These are phyloP conservation scores for Pyrus hybrid DNA, from an alignment of 331 rosid species.

Conservation along the genomic window DNA sequence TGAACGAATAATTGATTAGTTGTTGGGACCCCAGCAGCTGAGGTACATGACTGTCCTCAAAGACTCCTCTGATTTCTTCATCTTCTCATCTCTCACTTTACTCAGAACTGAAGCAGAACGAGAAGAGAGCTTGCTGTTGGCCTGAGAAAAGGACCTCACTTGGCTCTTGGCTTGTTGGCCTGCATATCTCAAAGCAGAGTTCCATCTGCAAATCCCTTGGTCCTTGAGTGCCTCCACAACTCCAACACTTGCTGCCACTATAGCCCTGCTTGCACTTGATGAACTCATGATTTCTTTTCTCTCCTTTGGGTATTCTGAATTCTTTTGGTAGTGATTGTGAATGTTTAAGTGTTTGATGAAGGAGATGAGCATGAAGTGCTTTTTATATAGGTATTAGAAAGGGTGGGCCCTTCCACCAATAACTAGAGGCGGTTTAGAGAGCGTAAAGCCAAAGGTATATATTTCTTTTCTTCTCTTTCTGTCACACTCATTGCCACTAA, in stretches of 20 bases:
- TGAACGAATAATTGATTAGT: background rate
- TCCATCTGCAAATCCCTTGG: constrained; percentile 20
- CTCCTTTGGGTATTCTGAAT: background rate
- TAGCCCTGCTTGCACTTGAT: constrained; percentile 15
- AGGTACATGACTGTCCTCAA: constrained; percentile 22
- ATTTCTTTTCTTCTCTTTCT: too few species aligned
- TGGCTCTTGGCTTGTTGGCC: constrained; percentile 5
- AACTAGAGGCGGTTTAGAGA: background rate
- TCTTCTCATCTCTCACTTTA: background rate
- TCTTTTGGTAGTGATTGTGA: background rate
- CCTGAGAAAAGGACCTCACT: constrained; percentile 1
- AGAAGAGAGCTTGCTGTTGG: constrained; percentile 12
- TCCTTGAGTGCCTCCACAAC: constrained; percentile 22
- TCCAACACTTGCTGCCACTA: constrained; percentile 32
- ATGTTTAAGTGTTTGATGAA: background rate
- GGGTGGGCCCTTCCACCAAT: background rate
- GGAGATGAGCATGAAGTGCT: background rate
- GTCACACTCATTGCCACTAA: too few species aligned
- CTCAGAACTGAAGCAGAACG: background rate
- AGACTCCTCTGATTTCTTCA: constrained; percentile 20
- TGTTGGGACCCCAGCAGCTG: constrained; percentile 21
- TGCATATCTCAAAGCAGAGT: background rate
- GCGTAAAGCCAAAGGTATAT: too few species aligned
- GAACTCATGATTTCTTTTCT: constrained; percentile 24
- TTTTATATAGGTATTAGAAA: background rate